These are phyloP conservation scores for Diaporthe longicolla DNA, from an alignment of 2,329 filamentous ascomycete species.

Conservation along the genomic window DNA sequence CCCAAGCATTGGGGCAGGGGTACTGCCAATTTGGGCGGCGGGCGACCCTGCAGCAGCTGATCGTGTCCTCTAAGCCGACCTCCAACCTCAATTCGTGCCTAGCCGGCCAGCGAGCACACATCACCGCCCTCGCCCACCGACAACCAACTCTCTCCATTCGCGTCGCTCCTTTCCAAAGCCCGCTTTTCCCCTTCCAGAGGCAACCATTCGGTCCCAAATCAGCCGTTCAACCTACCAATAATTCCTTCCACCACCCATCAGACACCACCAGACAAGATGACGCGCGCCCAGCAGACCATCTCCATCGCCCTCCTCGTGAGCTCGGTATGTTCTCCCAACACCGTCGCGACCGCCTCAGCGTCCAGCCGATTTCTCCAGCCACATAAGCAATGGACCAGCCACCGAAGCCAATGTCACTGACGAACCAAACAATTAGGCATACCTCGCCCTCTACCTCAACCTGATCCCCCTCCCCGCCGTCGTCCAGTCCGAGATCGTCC, in stretches of 20 bases:
- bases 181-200: conserved; percentile 15
- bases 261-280: conserved; percentile 74
- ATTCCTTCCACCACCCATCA: not conserved
- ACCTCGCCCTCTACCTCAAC: conserved; percentile 87
- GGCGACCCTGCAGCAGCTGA: conserved; percentile 32
- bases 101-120: conserved; percentile 3
- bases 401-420: too few species aligned
- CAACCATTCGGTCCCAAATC: not conserved
- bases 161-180: conserved; percentile 40
- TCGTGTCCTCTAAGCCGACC: conserved; percentile 35
- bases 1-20: not conserved
- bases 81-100: not conserved
- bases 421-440: conserved; percentile 74
- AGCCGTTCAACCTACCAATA: not conserved
- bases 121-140: conserved; percentile 1
- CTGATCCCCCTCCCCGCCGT: conserved; percentile 84
- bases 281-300: conserved; percentile 92
- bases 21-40: not conserved
- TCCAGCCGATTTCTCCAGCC: not conserved
- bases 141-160: conserved; percentile 24
- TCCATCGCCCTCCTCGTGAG: conserved; percentile 89
- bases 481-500: conserved; percentile 88
- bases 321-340: conserved; percentile 74
- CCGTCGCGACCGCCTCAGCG: conserved; percentile 5
- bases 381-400: too few species aligned